Conservation (phyloP, 306 rosid genomes). For the Quercus glauca region DNA sequence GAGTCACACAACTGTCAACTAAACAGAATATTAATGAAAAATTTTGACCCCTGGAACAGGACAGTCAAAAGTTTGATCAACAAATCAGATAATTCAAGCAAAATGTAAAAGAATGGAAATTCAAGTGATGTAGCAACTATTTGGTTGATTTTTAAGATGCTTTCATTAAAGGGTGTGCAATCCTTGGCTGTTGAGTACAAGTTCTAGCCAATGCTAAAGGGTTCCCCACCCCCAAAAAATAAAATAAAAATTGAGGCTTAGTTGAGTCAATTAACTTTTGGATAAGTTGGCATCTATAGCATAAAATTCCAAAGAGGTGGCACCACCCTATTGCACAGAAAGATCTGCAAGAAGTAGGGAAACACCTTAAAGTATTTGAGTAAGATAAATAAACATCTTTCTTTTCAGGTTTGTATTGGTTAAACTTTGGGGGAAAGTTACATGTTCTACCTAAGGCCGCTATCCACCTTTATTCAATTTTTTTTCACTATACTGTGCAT, state of each 20-base stretch:
- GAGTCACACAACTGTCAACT: background rate
- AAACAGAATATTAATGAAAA: background rate
- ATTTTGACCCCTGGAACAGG: background rate
- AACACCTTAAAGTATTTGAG: background rate
- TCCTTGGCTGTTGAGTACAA: background rate
- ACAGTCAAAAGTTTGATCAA: background rate
- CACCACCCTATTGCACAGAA: background rate
- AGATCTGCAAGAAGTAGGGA: background rate
- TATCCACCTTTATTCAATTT: background rate
- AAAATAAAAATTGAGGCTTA: too few species aligned
- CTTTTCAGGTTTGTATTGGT: background rate
- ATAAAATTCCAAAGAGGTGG: background rate
- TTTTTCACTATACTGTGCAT: background rate
- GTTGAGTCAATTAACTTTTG: background rate
- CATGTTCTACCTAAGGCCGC: background rate
- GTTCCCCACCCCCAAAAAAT: background rate
- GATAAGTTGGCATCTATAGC: background rate
- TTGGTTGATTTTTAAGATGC: background rate
- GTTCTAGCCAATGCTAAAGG: background rate
- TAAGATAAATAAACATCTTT: background rate
- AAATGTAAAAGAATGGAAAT: background rate
- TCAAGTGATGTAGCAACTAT: background rate
- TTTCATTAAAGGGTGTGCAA: background rate
- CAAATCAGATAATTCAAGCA: background rate
- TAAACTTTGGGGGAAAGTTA: background rate